Evolutionary conservation across 768 basidiomycete species (phyloP), one percentile per base, ranked within the genome.

Genomic region (Tylopilus rubrobrunneus): DNA sequence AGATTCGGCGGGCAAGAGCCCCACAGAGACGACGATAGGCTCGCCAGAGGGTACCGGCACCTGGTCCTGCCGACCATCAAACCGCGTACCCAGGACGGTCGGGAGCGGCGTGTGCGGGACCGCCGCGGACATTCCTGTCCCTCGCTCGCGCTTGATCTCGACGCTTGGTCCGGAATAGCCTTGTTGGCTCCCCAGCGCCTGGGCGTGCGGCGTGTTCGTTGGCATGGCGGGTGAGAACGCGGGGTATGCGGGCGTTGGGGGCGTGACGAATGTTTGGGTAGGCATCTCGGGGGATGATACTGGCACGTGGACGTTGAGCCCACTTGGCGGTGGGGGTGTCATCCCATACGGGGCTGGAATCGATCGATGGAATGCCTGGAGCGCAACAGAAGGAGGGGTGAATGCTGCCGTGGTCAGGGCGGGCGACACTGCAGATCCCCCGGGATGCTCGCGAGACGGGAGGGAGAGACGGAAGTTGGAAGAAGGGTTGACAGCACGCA

Each of bases 221-320:
- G 75, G 56, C 19, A 71, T 61, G n/a, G 53, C 31, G 31, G 75
- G 69, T 0, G 85, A 78, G 63, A 82, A 91, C 2, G 86, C 77
- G 14, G 89, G 87, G 61, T 88, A 88, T 4, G 87, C 84, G 1
- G 89, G 88, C 5, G 86, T 90, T 42, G 76, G 75, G 0, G 86
- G 82, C 1, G 59, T 60, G 50, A 61, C 57, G 53, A 62, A 63
- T 9, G 60, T 48, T 31, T 62, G 69, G 1, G 52, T 39, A 0
- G 34, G 48, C n/a, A 56, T 37, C 15, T 63, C 49, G 59, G 63
- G 7, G 61, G 62, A 37, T 19, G 53, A 46, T 6, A 17, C 5
- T 19, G 53, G 44, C 6, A 17, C 5, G 45, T 36, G 49, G 14
- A n/a, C 14, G 25, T 43, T 45, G 25, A 51, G 41, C 17, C 45